Conservation (phyloP, 1,284 basidiomycete genomes). For the Cryptococcus hybrid region DNA sequence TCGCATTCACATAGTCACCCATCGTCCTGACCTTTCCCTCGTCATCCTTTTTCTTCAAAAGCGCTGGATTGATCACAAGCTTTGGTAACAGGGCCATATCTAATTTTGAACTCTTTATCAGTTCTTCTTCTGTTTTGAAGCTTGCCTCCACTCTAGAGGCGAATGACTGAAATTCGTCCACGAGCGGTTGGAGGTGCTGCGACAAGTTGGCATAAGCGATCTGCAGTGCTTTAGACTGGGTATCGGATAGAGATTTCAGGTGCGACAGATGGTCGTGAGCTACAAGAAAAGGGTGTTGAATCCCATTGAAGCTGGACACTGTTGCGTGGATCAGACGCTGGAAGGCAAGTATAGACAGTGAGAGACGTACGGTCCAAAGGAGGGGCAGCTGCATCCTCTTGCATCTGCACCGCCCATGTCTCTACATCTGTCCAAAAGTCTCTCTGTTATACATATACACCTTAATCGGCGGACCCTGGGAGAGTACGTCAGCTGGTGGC, state of each 20-base stretch:
- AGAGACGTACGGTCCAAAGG: constrained; percentile 31
- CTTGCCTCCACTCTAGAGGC: constrained; percentile 27
- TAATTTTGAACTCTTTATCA: constrained; percentile 30
- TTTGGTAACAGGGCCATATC: constrained; percentile 45
- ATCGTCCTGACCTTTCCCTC: constrained; percentile 31
- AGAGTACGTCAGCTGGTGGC: not conserved
- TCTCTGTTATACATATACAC: constrained; percentile 45
- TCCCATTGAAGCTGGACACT: constrained; percentile 7
- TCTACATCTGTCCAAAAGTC: constrained; percentile 44
- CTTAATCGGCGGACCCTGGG: constrained; percentile 5
- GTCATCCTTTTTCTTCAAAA: constrained; percentile 32
- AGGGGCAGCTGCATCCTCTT: constrained; percentile 40
- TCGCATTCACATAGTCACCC: constrained; percentile 42
- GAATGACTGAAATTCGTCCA: constrained; percentile 36
- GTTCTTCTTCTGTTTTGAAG: constrained; percentile 30
- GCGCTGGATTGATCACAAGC: constrained; percentile 35
- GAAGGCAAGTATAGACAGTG: not conserved
- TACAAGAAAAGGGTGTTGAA: constrained; percentile 39
- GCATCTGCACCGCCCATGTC: constrained; percentile 31
- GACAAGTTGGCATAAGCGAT: constrained; percentile 44
- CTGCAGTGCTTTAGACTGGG: constrained; percentile 37
- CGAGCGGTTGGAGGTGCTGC: constrained; percentile 39
- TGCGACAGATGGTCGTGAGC: constrained; percentile 43
- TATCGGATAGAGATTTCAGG: constrained; percentile 40
- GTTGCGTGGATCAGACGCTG: not conserved